Evolutionary conservation across 352 stramenopile genomes (phyloP), one percentile per base, ranked within the genome.

Genomic region (Elongisporangium anandrum): DNA sequence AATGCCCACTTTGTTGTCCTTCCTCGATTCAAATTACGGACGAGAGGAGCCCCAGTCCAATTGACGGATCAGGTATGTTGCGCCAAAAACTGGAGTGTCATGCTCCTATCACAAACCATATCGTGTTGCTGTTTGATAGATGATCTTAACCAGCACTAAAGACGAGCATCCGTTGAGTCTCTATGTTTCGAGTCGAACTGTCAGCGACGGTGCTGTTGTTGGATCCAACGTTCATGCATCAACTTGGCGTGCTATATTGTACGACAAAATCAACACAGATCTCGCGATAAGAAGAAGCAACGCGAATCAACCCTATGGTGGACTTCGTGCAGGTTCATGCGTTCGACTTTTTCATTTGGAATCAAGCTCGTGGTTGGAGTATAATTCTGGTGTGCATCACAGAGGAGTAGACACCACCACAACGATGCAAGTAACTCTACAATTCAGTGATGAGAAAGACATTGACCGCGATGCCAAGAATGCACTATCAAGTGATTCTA

Each of bases 331-430:
- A 29, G 81, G 81, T 3, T 68, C 60, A 4, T 91, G 81, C 23
- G 64, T 91, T 20, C 79, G 81, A 21, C 60, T 91, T 20, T 69
- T 84, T 20, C 81, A 91, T 67, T 55, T 91, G 23, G 81, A 89
- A 60, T 81, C 76, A 4, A 85, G 69, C 24, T 88, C 75, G 10
- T 87, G 80, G 77, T 70, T 91, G 39, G 69, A 77, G 4, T 79
- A 73, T 56, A 55, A 62, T n/a, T 51, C 50, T 52, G 16, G 17
- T 22, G 22, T 56, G 49, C 21, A 41, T 15, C n/a, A 23, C 13
- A 51, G 19, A 48, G 24, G 64, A 34, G 20, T 19, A 19, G 56
- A 34, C 22, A 22, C 54, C 16, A 57, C 49, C 8, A 50, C 20
- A 9, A 23, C 54, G 20, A 63, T 52, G 1, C 50, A 66, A 48